Evolutionary conservation across 1,284 basidiomycete genomes (phyloP), one percentile per base, ranked within the genome.

Genomic region (Phellinidium pouzarii): DNA sequence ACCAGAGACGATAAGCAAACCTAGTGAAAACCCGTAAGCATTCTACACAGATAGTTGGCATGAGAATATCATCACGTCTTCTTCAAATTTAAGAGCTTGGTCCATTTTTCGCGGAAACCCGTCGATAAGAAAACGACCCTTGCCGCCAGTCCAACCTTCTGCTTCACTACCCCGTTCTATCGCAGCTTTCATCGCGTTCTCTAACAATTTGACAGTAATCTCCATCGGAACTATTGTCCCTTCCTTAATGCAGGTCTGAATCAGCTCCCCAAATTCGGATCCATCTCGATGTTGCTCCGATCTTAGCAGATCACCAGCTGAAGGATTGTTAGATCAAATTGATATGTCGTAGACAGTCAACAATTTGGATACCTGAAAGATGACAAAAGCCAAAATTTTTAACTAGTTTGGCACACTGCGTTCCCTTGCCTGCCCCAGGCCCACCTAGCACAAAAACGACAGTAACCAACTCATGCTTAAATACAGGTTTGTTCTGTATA

Each of bases 91-190:
- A 64, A 87, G 61, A 0, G 95, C 95, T 71, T 99, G 96, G 68
- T 99, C 96, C 92, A 99, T 94, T 77, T 97, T 92, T 57, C 96
- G 80, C 43, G 96, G 96, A 74, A 99, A 99, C 3, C 96, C 96
- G 61, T 99, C 96, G 60, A 99, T 87, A 59, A 99, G 77, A 77
- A 99, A 99, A 45, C 92, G 82, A 37, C 90, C 91, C 55, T 75
- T 76, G 38, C 87, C 91, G 47, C 80, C 72, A 23, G 68, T 66
- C 93, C 93, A 95, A 23, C 80, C 84, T 11, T 74, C 69, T 5
- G 70, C 71, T 1, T 67, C 60, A 51, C 66, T 66, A 8, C 62
- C 62, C 61, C 76, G 69, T 14, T 68, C 62, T 42, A 95, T 68
- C 8, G 82, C 82, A 42, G 73, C 79, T 34, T 70, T 65, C 87